These are phyloP conservation scores for Trametes sp. DNA, from an alignment of 1,284 basidiomycete genomes.

Conservation along the genomic window DNA sequence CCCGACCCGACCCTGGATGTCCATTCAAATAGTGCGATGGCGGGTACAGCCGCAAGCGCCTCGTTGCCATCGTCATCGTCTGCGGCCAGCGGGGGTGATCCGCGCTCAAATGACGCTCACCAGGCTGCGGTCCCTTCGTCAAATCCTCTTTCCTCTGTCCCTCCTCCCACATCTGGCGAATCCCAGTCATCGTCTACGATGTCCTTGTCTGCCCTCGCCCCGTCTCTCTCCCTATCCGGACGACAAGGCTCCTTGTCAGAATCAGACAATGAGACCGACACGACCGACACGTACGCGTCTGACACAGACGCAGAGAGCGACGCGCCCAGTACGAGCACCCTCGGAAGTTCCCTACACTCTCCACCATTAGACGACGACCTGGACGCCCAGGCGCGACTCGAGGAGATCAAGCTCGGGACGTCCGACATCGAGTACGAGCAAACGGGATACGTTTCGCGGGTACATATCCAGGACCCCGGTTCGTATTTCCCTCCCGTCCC, in stretches of 20 bases:
- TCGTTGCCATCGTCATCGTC: slow-evolving; percentile 23
- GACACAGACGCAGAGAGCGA: slow-evolving; percentile 42
- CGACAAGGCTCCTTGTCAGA: slow-evolving; percentile 8
- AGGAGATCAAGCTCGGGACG: slow-evolving; percentile 21
- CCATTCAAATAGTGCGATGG: background rate
- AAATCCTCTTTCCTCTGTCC: background rate
- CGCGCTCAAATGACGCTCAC: slow-evolving; percentile 21
- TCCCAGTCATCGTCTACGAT: slow-evolving; percentile 2
- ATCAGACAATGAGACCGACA: slow-evolving; percentile 30
- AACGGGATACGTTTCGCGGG: slow-evolving; percentile 7
- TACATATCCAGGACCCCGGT: slow-evolving; percentile 22
- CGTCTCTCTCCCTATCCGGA: slow-evolving; percentile 11
- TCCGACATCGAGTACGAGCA: slow-evolving; percentile 11
- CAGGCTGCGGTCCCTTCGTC: slow-evolving; percentile 13
- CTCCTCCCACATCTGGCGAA: slow-evolving; percentile 10
- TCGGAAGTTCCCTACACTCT: slow-evolving; percentile 31
- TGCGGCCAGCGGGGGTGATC: slow-evolving; percentile 22
- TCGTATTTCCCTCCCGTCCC: slow-evolving; percentile 34
- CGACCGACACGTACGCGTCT: slow-evolving; percentile 25
- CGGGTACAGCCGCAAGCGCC: slow-evolving; percentile 14
- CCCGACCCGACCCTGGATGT: slow-evolving; percentile 2
- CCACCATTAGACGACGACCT: slow-evolving; percentile 36
- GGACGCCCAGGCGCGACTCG: slow-evolving; percentile 16
- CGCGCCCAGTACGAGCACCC: slow-evolving; percentile 35
- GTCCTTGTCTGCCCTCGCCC: slow-evolving; percentile 14